Evolutionary conservation across 352 stramenopile species (phyloP).

Genomic region (Phytophthora kernoviae): DNA sequence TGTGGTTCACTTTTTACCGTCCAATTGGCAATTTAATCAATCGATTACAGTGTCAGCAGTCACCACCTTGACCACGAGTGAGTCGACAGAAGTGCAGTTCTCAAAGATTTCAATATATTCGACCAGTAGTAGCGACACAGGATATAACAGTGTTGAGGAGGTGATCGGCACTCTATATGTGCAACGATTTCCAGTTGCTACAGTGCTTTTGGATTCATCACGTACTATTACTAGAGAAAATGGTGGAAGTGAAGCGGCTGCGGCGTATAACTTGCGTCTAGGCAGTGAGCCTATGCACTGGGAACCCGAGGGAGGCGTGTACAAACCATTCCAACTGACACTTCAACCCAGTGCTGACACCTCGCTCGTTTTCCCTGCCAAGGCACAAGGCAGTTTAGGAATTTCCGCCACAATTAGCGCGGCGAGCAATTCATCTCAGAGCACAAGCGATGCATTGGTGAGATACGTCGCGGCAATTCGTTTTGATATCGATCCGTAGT

Average conservation of each 20-base stretch:
- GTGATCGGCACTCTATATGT: conserved; percentile 41
- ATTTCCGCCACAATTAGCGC: conserved; percentile 26
- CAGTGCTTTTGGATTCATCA: conserved; percentile 48
- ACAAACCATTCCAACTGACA: conserved; percentile 42
- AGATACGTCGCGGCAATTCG: conserved; percentile 43
- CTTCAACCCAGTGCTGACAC: conserved; percentile 51
- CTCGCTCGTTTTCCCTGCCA: conserved; percentile 39
- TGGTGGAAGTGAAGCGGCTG: conserved; percentile 26
- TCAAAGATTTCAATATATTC: conserved; percentile 26
- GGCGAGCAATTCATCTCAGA: conserved; percentile 58
- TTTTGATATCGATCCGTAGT: conserved; percentile 48
- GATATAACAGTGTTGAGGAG: conserved; percentile 41
- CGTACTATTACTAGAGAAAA: conserved; percentile 41
- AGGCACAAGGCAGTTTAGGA: conserved; percentile 12
- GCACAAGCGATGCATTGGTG: conserved; percentile 25
- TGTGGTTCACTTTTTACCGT: conserved; percentile 32
- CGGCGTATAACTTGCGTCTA: conserved; percentile 44
- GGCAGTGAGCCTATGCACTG: conserved; percentile 70
- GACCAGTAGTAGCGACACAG: conserved; percentile 36
- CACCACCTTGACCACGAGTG: background rate
- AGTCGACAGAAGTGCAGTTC: conserved; percentile 29
- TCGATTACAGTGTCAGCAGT: conserved; percentile 30
- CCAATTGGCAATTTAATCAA: conserved; percentile 34
- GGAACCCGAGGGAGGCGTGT: conserved; percentile 42
- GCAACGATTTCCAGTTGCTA: conserved; percentile 41